A percentile compares a stretch with the other conserved stretches of the same genome.
Evolutionary conservation across 1,284 basidiomycete species (phyloP).

Genomic region (Pseudozyma hubeiensis): DNA sequence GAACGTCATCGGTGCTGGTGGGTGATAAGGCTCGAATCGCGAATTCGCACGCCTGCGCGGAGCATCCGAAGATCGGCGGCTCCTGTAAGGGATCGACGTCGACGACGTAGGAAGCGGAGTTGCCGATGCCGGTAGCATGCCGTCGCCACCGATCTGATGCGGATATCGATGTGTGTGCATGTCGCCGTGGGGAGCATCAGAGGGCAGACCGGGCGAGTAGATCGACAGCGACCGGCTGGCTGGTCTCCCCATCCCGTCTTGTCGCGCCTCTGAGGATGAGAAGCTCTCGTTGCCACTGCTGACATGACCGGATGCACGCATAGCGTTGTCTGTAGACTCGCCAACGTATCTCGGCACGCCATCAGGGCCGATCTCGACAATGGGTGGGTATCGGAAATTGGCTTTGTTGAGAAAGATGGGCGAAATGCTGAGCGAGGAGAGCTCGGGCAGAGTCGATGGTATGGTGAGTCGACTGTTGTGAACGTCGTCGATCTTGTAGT

Average conservation of each 20-base stretch:
- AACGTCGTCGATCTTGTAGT: slow-evolving; percentile 93
- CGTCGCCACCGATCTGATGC: slow-evolving; percentile 47
- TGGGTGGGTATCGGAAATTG: slow-evolving; percentile 88
- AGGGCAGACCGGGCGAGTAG: slow-evolving; percentile 25
- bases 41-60: slow-evolving; percentile 36
- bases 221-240: slow-evolving; percentile 29
- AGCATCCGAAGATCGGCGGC: slow-evolving; percentile 34
- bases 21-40: slow-evolving; percentile 38
- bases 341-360: slow-evolving; percentile 76
- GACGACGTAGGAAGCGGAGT: slow-evolving; percentile 17
- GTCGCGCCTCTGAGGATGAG: slow-evolving; percentile 39
- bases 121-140: slow-evolving; percentile 28
- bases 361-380: slow-evolving; percentile 84
- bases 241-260: slow-evolving; percentile 17
- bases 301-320: slow-evolving; percentile 28
- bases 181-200: slow-evolving; percentile 20
- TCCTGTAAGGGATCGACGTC: slow-evolving; percentile 8
- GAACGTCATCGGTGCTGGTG: background rate
- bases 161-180: slow-evolving; percentile 31
- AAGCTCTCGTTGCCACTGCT: slow-evolving; percentile 48
- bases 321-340: slow-evolving; percentile 67
- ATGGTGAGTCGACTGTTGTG: slow-evolving; percentile 85
- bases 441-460: slow-evolving; percentile 88
- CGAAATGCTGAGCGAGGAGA: slow-evolving; percentile 85
- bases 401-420: slow-evolving; percentile 89